These are phyloP conservation scores for Salvia sclarea DNA, from an alignment of 305 asterid species.

Conservation along the genomic window DNA sequence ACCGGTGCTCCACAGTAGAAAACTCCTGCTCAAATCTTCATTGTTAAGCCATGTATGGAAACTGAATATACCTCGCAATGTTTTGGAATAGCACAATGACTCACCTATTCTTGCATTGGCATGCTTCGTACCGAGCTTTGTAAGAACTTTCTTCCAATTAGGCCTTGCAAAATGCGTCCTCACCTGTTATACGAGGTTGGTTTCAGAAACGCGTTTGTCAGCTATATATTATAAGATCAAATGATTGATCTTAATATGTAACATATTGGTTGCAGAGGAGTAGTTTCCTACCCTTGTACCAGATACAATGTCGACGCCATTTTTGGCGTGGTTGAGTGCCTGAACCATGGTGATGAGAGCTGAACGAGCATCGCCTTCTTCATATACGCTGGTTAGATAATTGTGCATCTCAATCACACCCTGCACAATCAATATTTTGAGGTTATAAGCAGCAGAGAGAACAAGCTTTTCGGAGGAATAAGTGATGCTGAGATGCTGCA, in stretches of 20 bases:
- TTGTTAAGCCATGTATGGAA: conserved; percentile 12
- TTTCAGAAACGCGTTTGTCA: background rate
- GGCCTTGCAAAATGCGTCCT: conserved; percentile 92
- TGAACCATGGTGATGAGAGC: conserved; percentile 95
- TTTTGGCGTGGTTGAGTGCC: conserved; percentile 87
- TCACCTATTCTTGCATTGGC: conserved; percentile 69
- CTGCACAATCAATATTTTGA: conserved; percentile 8
- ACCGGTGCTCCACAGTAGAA: conserved; percentile 95
- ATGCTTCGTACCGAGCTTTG: conserved; percentile 75
- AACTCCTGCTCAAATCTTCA: conserved; percentile 60
- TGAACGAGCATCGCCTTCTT: conserved; percentile 94
- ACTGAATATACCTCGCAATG: background rate
- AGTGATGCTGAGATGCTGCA: background rate
- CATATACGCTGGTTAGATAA: conserved; percentile 86
- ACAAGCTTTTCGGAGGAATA: background rate
- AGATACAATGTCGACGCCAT: conserved; percentile 82
- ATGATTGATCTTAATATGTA: background rate
- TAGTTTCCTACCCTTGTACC: conserved; percentile 68
- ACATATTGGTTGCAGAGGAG: background rate
- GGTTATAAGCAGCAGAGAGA: conserved; percentile 12
- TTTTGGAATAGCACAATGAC: conserved; percentile 24
- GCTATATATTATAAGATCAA: background rate
- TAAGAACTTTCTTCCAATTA: conserved; percentile 81
- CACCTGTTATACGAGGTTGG: conserved; percentile 37
- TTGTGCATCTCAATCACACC: conserved; percentile 92